These are phyloP conservation scores for Berberis vulgaris DNA, from an alignment of 164 flowering plant genomes.

Conservation along the genomic window DNA sequence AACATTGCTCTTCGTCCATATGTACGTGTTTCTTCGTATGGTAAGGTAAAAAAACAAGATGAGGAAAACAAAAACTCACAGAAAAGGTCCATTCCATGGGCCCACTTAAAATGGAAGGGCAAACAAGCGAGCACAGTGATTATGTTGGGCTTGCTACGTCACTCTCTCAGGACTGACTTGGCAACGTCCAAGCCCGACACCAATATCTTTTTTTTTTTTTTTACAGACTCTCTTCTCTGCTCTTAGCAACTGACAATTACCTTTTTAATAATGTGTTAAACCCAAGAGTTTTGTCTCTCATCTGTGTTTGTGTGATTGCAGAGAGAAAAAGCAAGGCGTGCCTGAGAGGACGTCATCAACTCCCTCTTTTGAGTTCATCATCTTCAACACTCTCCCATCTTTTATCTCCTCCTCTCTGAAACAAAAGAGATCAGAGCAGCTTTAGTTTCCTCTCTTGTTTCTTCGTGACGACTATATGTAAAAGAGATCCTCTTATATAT, in stretches of 20 bases:
- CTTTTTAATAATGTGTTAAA: neutral
- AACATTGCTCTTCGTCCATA: no score
- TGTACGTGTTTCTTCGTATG: no score
- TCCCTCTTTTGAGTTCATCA: slow-evolving; percentile 12
- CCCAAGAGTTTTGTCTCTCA: no score
- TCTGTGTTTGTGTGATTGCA: neutral
- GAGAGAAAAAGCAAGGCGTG: slow-evolving; percentile 4
- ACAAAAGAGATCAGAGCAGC: neutral
- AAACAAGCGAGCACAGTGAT: slow-evolving; percentile 2
- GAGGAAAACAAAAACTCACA: no score
- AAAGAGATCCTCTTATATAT: no score
- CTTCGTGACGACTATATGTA: no score
- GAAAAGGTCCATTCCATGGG: no score
- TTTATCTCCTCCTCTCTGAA: neutral
- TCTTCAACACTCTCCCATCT: neutral
- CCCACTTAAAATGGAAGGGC: no score
- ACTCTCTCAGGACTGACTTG: neutral
- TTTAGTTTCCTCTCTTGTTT: no score
- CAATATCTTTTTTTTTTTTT: neutral
- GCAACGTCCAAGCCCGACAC: slow-evolving; percentile 11
- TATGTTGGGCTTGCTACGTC: neutral
- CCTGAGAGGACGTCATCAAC: slow-evolving; percentile 13
- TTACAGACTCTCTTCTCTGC: neutral
- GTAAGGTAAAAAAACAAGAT: no score
- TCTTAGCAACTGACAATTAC: neutral